Conservation (phyloP, 495 filamentous ascomycete genomes). For the Penicillium canescens region DNA sequence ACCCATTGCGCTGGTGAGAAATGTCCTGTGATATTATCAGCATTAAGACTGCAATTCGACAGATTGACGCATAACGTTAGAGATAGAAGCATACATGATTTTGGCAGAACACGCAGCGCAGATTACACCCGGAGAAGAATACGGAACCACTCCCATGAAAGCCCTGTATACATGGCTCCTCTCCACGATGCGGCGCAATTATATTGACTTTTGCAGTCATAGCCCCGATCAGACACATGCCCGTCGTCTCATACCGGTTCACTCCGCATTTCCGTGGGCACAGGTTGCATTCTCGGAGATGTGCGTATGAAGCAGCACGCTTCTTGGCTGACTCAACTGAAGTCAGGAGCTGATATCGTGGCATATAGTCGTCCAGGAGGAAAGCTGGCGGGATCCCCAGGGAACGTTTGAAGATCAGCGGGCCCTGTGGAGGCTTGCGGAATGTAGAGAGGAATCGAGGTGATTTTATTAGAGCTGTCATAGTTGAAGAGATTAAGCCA, state of each 20-base stretch:
- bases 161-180: constrained; percentile 76
- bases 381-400: constrained; percentile 76
- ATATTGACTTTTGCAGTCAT: constrained; percentile 71
- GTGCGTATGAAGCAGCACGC: constrained; percentile 64
- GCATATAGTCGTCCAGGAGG: constrained; percentile 71
- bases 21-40: constrained; percentile 51
- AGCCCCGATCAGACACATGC: constrained; percentile 71
- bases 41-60: neutral
- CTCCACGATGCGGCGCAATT: constrained; percentile 61
- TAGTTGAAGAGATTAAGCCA: no score
- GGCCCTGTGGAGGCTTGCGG: neutral
- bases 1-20: constrained; percentile 68
- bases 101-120: constrained; percentile 80
- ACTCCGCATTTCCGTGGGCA: constrained; percentile 73
- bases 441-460: no score
- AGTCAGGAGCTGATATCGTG: constrained; percentile 62
- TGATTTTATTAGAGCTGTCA: no score
- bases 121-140: constrained; percentile 74
- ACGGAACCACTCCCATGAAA: constrained; percentile 72
- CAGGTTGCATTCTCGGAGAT: constrained; percentile 72
- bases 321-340: constrained; percentile 62
- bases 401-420: constrained; percentile 24
- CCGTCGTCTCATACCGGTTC: constrained; percentile 70
- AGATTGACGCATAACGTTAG: no score
- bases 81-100: constrained; percentile 51